These are phyloP conservation scores for Zygosaccharomyces pseudobailii DNA, from an alignment of 1,139 yeast genomes.

Conservation along the genomic window DNA sequence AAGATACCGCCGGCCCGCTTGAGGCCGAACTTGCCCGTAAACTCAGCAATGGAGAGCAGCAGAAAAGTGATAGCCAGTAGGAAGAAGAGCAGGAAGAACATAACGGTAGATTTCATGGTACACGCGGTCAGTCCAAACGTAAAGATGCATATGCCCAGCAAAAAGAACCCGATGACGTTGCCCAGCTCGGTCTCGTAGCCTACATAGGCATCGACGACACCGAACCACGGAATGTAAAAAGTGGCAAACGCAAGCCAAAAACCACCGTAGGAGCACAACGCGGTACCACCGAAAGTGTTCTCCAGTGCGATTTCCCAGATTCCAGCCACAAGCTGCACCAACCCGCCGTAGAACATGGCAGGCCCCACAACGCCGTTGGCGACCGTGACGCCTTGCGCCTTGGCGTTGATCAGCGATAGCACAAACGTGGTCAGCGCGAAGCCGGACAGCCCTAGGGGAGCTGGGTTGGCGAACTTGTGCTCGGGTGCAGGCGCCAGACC, in stretches of 20 bases:
- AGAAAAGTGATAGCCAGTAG: constrained; percentile 59
- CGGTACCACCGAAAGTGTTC: constrained; percentile 73
- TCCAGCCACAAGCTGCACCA: constrained; percentile 65
- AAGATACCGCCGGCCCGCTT: constrained; percentile 62
- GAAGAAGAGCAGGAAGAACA: constrained; percentile 59
- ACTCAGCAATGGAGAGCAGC: constrained; percentile 58
- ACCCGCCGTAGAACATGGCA: constrained; percentile 85
- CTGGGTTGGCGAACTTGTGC: constrained; percentile 53
- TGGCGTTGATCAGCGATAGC: constrained; percentile 48
- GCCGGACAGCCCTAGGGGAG: constrained; percentile 62
- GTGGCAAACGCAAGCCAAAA: constrained; percentile 70
- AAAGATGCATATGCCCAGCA: constrained; percentile 64
- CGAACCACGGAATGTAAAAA: constrained; percentile 55
- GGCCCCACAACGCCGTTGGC: constrained; percentile 62
- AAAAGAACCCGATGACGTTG: constrained; percentile 55
- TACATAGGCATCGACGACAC: constrained; percentile 49
- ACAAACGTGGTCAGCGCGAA: constrained; percentile 69
- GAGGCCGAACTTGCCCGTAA: constrained; percentile 39
- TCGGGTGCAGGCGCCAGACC: constrained; percentile 48
- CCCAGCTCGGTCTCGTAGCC: constrained; percentile 36
- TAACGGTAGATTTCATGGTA: constrained; percentile 65
- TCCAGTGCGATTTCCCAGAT: constrained; percentile 58
- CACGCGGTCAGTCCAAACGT: constrained; percentile 56
- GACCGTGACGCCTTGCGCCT: constrained; percentile 45
- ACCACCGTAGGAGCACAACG: constrained; percentile 65